phyloP scores from a whole-genome alignment of 495 filamentous ascomycete genomes.

The Penicillium pancosmium region DNA sequence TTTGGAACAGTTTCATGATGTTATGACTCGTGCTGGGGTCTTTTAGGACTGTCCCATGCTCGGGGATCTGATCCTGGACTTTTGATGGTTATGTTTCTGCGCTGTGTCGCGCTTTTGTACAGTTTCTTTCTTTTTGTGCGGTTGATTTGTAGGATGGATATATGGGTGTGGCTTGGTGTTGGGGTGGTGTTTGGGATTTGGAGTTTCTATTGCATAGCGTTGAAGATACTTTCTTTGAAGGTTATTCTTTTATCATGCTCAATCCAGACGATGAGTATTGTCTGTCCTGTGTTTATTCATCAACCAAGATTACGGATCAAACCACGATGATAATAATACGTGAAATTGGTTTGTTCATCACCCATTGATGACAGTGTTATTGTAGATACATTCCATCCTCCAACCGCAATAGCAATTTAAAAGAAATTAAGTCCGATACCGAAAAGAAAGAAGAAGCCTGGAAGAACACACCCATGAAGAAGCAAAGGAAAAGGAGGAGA shows the following conservation, averaged over 20 bases:
- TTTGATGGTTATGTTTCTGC: too few relatives aligned
- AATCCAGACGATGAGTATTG: not conserved
- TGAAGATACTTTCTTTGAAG: constrained; percentile 6
- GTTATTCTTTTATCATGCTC: not conserved
- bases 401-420: constrained; percentile 11
- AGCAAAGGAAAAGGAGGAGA: constrained; percentile 18
- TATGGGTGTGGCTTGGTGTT: constrained; percentile 17
- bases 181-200: constrained; percentile 1
- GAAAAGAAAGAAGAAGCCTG: constrained; percentile 15
- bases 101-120: constrained; percentile 9
- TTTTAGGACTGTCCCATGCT: constrained; percentile 56
- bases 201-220: constrained; percentile 23
- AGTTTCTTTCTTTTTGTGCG: constrained; percentile 2
- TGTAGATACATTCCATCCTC: constrained; percentile 32
- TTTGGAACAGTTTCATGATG: constrained; percentile 77
- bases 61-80: too few relatives aligned
- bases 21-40: constrained; percentile 83
- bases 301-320: not conserved
- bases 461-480: constrained; percentile 17
- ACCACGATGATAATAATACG: not conserved
- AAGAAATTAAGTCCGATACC: constrained; percentile 23
- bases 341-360: constrained; percentile 8
- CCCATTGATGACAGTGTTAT: constrained; percentile 1
- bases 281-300: not conserved
- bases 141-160: constrained; percentile 8